Base-by-base conservation (phyloP, 352 stramenopile species). In the Pythium brachiatum region DNA sequence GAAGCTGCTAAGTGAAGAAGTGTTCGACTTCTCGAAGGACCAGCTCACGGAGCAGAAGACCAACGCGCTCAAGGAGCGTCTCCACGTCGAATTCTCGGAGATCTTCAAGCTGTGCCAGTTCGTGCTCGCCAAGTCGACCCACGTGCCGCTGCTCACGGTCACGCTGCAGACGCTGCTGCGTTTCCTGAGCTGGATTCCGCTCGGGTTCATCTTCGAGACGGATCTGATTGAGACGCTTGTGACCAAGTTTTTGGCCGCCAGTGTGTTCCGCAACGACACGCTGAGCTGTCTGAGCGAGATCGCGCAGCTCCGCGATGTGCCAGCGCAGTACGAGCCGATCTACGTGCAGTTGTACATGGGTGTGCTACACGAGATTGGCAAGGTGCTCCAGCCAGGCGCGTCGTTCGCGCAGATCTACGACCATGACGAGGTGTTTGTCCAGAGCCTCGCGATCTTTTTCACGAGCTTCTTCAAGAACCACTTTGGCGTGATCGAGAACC, bases 71-170 rank as follows among this genome's bases (percentile, higher is more conserved):
- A 99, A 99, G 76, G 92, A 99, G 70, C 97, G 83, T 53, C 77
- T 99, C 15, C 99, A 99, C 73, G 86, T 97, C 56, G 95, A 99
- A 75, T 99, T 99, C 70, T 90, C 92, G 16, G 89, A 98, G 66
- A 98, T 99, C 57, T 99, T 99, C 78, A 84, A 96, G 76, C 86
- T 99, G 5, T 99, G 96, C 74, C 89, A 99, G 76, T 99, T 99
- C 65, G 96, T 99, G 46, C 72, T 99, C 15, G 91, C 96, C 70
- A 95, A 98, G 64, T 97, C 88, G 68, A 92, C 92, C 55, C 83
- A 96, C 62, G 84, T 95, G 9, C 89, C 84, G 43, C 74, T 99
- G 9, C 77, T 99, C n/a, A 89, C 89, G 63, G 96, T 98, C 48
- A 99, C 97, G 27, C 79, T 99, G 18, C 86, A 98, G 70, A 99